Evolutionary conservation across 495 filamentous ascomycete genomes (phyloP).

Genomic region (Xylaria cubensis): DNA sequence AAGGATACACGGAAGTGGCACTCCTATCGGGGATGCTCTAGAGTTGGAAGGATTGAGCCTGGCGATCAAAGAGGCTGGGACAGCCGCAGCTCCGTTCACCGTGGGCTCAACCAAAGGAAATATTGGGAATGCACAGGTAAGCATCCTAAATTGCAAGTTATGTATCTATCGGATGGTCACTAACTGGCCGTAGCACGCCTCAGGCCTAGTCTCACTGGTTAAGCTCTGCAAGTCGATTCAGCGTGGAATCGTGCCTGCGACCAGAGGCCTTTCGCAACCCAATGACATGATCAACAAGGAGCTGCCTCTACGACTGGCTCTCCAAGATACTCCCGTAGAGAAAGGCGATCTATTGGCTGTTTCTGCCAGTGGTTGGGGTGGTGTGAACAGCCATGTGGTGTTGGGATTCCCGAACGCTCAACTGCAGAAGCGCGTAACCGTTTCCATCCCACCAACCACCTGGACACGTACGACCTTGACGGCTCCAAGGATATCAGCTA

Average conservation of each 20-base stretch:
- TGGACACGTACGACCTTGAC: background rate
- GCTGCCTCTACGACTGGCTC: background rate
- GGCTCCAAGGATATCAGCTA: background rate
- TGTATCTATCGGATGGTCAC: background rate
- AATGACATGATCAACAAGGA: slow-evolving; percentile 5
- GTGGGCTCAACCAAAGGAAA: slow-evolving; percentile 6
- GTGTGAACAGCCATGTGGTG: slow-evolving; percentile 3
- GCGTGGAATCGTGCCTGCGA: background rate
- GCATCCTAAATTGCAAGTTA: too few relatives aligned
- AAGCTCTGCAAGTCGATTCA: slow-evolving; percentile 8
- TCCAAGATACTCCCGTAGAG: background rate
- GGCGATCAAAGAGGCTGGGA: background rate
- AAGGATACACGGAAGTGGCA: slow-evolving; percentile 11
- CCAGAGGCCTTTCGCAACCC: background rate
- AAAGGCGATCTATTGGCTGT: background rate
- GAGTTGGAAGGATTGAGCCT: slow-evolving; percentile 6
- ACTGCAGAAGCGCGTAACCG: background rate
- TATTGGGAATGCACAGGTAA: slow-evolving; percentile 4
- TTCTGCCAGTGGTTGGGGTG: slow-evolving; percentile 1
- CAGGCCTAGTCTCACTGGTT: slow-evolving; percentile 2
- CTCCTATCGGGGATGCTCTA: background rate
- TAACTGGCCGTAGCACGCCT: background rate
- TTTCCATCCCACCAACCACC: background rate
- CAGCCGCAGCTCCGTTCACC: background rate
- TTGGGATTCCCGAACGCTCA: background rate